A percentile compares a stretch with the other conserved stretches of the same genome.
These are phyloP conservation scores for Croton setiger DNA, from an alignment of 441 rosid genomes.

Conservation along the genomic window DNA sequence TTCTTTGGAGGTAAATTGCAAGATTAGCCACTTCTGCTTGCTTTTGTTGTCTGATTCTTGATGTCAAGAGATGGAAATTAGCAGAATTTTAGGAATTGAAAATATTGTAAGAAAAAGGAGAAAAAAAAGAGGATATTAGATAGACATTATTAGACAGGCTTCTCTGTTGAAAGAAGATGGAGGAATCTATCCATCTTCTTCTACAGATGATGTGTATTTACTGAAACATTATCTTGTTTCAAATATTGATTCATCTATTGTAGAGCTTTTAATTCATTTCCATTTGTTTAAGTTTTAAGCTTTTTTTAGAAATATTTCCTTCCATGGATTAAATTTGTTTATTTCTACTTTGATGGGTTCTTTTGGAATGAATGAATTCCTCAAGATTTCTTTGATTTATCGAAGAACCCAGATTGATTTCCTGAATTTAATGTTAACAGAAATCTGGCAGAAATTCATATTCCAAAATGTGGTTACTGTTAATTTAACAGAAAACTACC, in stretches of 20 bases:
- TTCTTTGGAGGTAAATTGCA: background rate
- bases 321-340: too few species aligned
- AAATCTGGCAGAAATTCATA: background rate
- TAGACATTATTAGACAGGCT: constrained; percentile 8
- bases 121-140: background rate
- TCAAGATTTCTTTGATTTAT: too few species aligned
- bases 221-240: constrained; percentile 9
- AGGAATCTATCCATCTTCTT: constrained; percentile 8
- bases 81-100: constrained; percentile 13
- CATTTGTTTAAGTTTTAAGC: background rate
- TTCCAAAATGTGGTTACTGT: background rate
- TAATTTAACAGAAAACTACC: background rate
- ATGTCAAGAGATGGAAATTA: background rate
- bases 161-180: constrained; percentile 26
- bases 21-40: background rate
- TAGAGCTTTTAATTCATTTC: constrained; percentile 21
- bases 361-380: too few species aligned
- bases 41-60: background rate
- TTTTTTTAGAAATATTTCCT: background rate
- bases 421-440: background rate
- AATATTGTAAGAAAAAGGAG: background rate
- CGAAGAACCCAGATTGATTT: too few species aligned
- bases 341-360: too few species aligned
- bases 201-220: constrained; percentile 22
- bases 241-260: constrained; percentile 15